Evolutionary conservation across 257 asterid genomes (phyloP), one percentile per base, ranked within the genome.

Genomic region (Jasminum sambac): DNA sequence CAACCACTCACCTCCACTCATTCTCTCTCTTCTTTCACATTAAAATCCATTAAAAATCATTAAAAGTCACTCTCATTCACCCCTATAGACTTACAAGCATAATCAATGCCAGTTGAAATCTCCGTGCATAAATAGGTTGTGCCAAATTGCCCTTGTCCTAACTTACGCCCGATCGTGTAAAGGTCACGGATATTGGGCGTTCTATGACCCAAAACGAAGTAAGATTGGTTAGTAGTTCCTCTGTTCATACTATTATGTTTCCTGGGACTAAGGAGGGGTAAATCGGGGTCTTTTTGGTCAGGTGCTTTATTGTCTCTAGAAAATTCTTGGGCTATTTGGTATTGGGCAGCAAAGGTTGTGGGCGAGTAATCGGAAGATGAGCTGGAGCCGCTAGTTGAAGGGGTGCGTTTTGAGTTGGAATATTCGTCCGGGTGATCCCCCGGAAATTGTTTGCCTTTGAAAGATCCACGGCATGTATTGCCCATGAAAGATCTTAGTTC

Each of bases 391-490:
- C 74, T 57, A 63, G 90, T 73, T 44, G 88, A 77, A 24, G 71
- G 50, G 72, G 76, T 72, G 61, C 40, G 78, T 78, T 85, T 88
- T 75, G 86, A 71, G 72, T 40, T 69, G 26, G 83, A 84, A 70
- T 78, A 81, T 36, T 85, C 86, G 75, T 84, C 84, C 66, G 95
- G 93, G 79, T 79, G 81, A 46, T 70, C 44, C 81, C 90, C 92
- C 85, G 76, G 88, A 72, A 81, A 79, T 58, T 88, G 71, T 80
- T 86, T 85, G 74, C 77, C 82, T 71, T 89, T 83, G 19, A 89
- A 84, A 86, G 92, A 89, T 76, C 96, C 96, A 70, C 98, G 96
- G 96, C 98, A 92, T 89, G 96, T 84, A 77, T 92, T 92, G 94
- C 98, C 98, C 98, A 92, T 92, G 79, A 90, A 92, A 82, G 87